Conservation (phyloP, 495 filamentous ascomycete genomes). For the Penicillium robsamsonii region DNA sequence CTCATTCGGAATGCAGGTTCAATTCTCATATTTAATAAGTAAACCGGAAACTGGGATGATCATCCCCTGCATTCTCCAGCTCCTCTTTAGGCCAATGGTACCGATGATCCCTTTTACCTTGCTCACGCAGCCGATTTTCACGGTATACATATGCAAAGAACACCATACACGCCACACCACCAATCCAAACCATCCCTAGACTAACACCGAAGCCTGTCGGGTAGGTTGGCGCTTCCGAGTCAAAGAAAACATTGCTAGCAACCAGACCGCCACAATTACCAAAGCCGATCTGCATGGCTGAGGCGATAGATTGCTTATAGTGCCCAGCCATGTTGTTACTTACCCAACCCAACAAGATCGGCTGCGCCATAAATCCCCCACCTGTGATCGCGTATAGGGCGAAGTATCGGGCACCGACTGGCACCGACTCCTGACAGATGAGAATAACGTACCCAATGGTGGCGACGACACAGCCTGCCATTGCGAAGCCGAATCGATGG, state of each 20-base stretch:
- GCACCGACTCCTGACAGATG: constrained; percentile 37
- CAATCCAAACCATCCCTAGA: constrained; percentile 51
- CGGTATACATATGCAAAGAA: constrained; percentile 45
- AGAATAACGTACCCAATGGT: constrained; percentile 52
- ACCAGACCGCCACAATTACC: constrained; percentile 55
- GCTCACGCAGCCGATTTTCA: constrained; percentile 55
- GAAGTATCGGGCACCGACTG: constrained; percentile 45
- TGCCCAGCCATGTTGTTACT: constrained; percentile 55
- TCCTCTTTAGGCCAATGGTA: constrained; percentile 43
- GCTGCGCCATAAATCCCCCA: constrained; percentile 47
- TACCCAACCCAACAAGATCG: constrained; percentile 53
- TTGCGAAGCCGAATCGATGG: constrained; percentile 52
- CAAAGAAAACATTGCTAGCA: constrained; percentile 52
- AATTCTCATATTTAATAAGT: constrained; percentile 32
- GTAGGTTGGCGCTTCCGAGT: constrained; percentile 48
- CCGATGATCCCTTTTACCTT: constrained; percentile 51
- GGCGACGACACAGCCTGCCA: constrained; percentile 45
- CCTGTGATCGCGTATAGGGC: constrained; percentile 49
- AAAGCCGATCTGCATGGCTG: constrained; percentile 51
- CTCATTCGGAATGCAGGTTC: background rate
- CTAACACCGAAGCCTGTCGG: constrained; percentile 48
- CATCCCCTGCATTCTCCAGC: constrained; percentile 57
- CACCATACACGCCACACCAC: constrained; percentile 38
- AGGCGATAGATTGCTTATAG: constrained; percentile 55
- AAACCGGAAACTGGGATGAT: constrained; percentile 57